Percentiles rank a stretch among this genome's conserved stretches.
phyloP scores from a whole-genome alignment of 2,329 filamentous ascomycete species.

The Alternaria consortialis region DNA sequence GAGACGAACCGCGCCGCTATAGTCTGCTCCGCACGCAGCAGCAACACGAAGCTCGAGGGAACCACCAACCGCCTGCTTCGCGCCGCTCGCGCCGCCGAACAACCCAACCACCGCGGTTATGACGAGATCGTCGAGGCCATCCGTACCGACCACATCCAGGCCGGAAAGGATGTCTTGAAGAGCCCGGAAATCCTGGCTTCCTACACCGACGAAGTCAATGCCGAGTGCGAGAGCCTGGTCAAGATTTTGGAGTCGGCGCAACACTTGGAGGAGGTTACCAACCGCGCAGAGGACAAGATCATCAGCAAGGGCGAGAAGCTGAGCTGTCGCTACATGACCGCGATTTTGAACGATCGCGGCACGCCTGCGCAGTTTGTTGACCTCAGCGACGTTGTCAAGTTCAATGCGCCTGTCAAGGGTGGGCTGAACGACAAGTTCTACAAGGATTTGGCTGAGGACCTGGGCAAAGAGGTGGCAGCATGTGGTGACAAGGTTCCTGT shows the following conservation, averaged over 20 bases:
- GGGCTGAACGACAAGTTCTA: conserved; percentile 59
- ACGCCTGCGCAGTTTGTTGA: conserved; percentile 91
- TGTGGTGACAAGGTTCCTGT: conserved; percentile 58
- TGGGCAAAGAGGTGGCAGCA: conserved; percentile 55
- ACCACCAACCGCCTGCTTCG: conserved; percentile 79
- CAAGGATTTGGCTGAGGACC: conserved; percentile 51
- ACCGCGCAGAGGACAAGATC: conserved; percentile 71
- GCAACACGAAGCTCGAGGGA: conserved; percentile 90
- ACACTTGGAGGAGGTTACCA: conserved; percentile 62
- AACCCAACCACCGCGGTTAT: conserved; percentile 62
- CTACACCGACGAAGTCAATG: conserved; percentile 73
- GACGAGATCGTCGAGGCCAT: conserved; percentile 81
- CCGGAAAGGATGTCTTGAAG: conserved; percentile 65
- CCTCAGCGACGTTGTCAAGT: conserved; percentile 81
- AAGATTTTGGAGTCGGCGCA: conserved; percentile 75
- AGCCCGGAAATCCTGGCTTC: conserved; percentile 56
- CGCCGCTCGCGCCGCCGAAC: conserved; percentile 58
- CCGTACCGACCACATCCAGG: conserved; percentile 79
- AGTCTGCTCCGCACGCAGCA: conserved; percentile 94
- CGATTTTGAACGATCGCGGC: conserved; percentile 79
- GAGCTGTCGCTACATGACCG: conserved; percentile 90
- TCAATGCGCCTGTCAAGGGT: conserved; percentile 54
- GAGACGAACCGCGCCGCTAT: conserved; percentile 80
- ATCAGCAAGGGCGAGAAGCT: conserved; percentile 96
- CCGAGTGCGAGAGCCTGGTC: conserved; percentile 81